These are phyloP conservation scores for Fusarium verticillioides DNA, from an alignment of 2,329 filamentous ascomycete genomes.

Conservation along the genomic window DNA sequence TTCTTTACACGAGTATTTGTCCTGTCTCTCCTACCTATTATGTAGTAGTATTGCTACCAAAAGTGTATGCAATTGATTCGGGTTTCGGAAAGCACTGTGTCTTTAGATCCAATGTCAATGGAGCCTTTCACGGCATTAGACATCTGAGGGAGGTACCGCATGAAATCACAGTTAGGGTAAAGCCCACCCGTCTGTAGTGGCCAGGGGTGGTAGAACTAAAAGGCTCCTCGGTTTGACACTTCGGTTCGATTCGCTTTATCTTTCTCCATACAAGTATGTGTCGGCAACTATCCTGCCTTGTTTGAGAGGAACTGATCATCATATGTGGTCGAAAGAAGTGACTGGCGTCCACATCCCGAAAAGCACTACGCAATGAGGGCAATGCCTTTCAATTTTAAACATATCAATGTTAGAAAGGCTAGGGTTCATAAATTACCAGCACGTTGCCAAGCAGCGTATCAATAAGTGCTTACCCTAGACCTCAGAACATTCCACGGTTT, in stretches of 20 bases:
- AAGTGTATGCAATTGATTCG: not conserved
- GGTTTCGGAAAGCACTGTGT: not conserved
- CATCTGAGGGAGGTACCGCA: not conserved
- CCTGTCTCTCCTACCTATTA: too few species aligned
- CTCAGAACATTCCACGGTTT: not conserved
- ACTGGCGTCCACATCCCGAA: not conserved
- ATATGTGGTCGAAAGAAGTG: not conserved
- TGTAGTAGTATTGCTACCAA: not conserved
- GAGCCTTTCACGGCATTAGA: not conserved
- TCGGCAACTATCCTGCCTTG: not conserved
- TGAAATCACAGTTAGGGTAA: not conserved
- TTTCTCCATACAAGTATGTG: too few species aligned
- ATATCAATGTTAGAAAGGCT: not conserved
- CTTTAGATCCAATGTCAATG: not conserved
- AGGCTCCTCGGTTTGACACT: not conserved
- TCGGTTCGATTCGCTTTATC: conserved; percentile 9
- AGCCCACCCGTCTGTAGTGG: too few species aligned
- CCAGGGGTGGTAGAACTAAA: not conserved
- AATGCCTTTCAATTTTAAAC: not conserved
- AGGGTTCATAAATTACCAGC: not conserved
- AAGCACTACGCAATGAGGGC: not conserved
- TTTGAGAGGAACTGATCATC: not conserved
- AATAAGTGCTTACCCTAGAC: not conserved
- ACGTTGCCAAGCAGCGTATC: not conserved
- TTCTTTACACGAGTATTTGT: not conserved